A percentile compares a stretch with the other conserved stretches of the same genome.
Evolutionary conservation across 257 asterid species (phyloP).

Genomic region (Fraxinus quadrangulata): DNA sequence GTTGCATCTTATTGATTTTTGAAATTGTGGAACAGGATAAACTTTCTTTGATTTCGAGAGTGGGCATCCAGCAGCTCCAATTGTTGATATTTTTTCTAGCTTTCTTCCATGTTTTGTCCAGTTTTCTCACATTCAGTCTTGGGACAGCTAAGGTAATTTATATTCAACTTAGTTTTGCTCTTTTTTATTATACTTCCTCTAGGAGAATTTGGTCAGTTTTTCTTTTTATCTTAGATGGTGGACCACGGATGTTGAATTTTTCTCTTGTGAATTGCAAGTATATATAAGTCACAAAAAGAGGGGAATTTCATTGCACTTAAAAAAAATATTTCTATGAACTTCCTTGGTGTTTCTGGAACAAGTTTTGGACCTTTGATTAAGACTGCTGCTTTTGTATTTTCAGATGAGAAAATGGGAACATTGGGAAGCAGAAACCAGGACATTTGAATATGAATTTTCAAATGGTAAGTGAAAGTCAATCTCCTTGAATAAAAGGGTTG

Average conservation of each 20-base stretch:
- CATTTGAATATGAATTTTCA: slow-evolving; percentile 69
- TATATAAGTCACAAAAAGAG: not conserved
- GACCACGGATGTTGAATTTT: not conserved
- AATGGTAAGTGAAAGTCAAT: slow-evolving; percentile 41
- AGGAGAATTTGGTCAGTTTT: not conserved
- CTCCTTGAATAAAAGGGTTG: not conserved
- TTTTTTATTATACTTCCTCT: slow-evolving; percentile 15
- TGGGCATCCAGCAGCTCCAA: slow-evolving; percentile 71
- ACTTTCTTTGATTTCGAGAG: slow-evolving; percentile 56
- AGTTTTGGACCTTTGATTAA: not conserved
- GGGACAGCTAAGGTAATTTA: slow-evolving; percentile 61
- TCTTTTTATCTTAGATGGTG: slow-evolving; percentile 1
- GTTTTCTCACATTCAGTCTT: slow-evolving; percentile 67
- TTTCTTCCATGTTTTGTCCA: slow-evolving; percentile 66
- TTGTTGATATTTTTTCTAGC: slow-evolving; percentile 68
- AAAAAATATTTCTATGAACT: not conserved
- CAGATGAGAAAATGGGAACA: slow-evolving; percentile 75
- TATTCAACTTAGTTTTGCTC: not conserved
- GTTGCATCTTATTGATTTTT: not conserved
- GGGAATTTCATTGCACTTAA: not conserved
- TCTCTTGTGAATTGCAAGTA: not conserved
- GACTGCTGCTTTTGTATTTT: slow-evolving; percentile 18
- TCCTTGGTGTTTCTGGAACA: not conserved
- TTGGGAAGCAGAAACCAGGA: slow-evolving; percentile 86
- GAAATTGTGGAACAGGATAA: slow-evolving; percentile 54